Base-by-base conservation (phyloP, 192 early-diverging fungal genomes). In the Entomortierella parvispora region DNA sequence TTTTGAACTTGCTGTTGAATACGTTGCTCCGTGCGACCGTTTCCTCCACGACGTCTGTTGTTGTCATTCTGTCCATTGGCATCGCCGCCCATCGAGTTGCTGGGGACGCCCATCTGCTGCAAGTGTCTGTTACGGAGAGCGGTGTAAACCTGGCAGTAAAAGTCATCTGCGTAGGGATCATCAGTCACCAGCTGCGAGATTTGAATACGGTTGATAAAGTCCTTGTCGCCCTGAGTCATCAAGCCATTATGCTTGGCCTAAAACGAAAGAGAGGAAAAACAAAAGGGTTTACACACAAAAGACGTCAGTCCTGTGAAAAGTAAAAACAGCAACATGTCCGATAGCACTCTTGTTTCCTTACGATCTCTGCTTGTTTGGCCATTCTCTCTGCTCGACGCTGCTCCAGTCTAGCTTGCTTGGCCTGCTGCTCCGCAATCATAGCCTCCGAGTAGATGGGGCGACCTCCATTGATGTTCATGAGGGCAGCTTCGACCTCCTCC, bases 1-100 rank as follows among this genome's bases (percentile, higher is more conserved):
- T 95, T 91, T 82, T 97, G 93, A 57, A 99, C 93, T 62, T 99
- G 96, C 77, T 95, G 92, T 62, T 98, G 95, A 94, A 99, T 94
- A 33, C 86, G 71, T 32, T 82, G 80, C 50, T 80, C 58, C 23
- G 77, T 74, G 45, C 87, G 80, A 37, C 59, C 71, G 25, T 79
- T 77, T 31, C 75, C 49, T 25, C 79, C 81, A 20, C 69, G 74
- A 43, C 66, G 74, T 68, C 74, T 62, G 60, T 50, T 64, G 34
- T 61, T 65, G 5, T 40, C 37, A 14, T 40, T 46, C 10, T 60
- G 59, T 54, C 47, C 58, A 12, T 20, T 34, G 3, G 59, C 18
- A 14, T 53, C 72, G 17, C 49, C 33, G 3, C 64, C 61, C 55
- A 64, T 63, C 65, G 58, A 31, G 53, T 37, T 46, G 45, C 74